Percentiles rank a stretch among this genome's conserved stretches.
These are phyloP conservation scores for Colletotrichum sojae DNA, from an alignment of 2,329 filamentous ascomycete species.

Conservation along the genomic window DNA sequence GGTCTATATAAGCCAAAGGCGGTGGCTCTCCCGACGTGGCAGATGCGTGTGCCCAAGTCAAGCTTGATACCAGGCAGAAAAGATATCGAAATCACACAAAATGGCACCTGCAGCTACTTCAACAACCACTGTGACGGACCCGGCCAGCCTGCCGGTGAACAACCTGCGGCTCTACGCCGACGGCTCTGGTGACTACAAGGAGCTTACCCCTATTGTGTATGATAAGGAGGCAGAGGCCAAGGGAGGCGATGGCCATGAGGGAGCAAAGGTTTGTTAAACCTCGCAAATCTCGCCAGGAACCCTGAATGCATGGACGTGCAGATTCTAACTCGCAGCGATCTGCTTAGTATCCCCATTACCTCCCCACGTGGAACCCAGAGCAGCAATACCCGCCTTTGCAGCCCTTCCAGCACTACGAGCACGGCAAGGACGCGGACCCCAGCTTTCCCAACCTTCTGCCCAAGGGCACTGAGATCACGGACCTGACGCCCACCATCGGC, in stretches of 20 bases:
- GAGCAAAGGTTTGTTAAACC: constrained; percentile 40
- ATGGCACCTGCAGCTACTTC: constrained; percentile 54
- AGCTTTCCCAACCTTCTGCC: constrained; percentile 72
- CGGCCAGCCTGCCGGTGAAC: constrained; percentile 38
- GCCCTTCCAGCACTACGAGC: constrained; percentile 75
- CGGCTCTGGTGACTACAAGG: constrained; percentile 48
- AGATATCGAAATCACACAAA: constrained; percentile 8
- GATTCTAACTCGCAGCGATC: background rate
- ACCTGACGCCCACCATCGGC: constrained; percentile 76
- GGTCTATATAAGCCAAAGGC: constrained; percentile 33
- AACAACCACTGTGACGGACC: constrained; percentile 46
- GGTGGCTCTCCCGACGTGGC: background rate
- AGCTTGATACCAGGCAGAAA: background rate
- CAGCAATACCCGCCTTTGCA: constrained; percentile 71
- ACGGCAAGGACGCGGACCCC: constrained; percentile 75
- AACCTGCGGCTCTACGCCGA: constrained; percentile 54
- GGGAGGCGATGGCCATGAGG: constrained; percentile 42
- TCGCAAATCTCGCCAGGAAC: background rate
- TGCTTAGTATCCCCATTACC: constrained; percentile 59
- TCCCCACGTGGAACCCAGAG: constrained; percentile 72
- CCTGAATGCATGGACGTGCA: background rate
- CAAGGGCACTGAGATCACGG: constrained; percentile 59
- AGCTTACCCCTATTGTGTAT: constrained; percentile 44
- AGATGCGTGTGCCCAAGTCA: background rate
- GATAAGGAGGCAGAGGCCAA: constrained; percentile 48